phyloP scores from a whole-genome alignment of 1,284 basidiomycete genomes.

The Trametes hirsuta region DNA sequence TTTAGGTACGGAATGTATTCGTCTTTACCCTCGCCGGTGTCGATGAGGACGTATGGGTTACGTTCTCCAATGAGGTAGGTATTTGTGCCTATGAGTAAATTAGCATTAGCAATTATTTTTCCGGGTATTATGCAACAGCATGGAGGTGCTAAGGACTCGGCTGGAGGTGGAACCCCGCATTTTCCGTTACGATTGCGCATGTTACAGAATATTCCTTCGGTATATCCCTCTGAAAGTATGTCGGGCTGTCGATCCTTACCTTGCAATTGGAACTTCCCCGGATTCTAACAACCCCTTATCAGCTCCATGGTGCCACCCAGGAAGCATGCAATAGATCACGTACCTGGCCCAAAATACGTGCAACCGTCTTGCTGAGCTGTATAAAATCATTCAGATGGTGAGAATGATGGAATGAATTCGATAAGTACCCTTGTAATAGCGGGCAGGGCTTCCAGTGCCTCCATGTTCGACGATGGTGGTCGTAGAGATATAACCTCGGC shows the following conservation, averaged over 20 bases:
- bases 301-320: not conserved
- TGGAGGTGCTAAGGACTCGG: no score
- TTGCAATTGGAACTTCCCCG: constrained; percentile 90
- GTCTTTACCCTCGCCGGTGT: constrained; percentile 83
- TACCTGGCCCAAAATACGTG: constrained; percentile 77
- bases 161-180: no score
- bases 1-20: constrained; percentile 73
- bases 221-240: not conserved
- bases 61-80: constrained; percentile 83
- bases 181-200: no score
- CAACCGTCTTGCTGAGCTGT: constrained; percentile 66
- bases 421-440: constrained; percentile 52
- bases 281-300: constrained; percentile 60
- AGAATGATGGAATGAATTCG: not conserved
- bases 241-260: constrained; percentile 43
- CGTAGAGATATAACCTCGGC: not conserved
- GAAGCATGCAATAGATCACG: not conserved
- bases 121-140: no score
- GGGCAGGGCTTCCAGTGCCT: constrained; percentile 39
- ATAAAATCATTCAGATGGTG: not conserved
- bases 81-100: constrained; percentile 70
- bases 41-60: constrained; percentile 81
- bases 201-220: not conserved
- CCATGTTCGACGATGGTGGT: constrained; percentile 31
- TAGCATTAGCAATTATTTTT: no score